phyloP scores from a whole-genome alignment of 306 rosid genomes.

The Glycine soja region DNA sequence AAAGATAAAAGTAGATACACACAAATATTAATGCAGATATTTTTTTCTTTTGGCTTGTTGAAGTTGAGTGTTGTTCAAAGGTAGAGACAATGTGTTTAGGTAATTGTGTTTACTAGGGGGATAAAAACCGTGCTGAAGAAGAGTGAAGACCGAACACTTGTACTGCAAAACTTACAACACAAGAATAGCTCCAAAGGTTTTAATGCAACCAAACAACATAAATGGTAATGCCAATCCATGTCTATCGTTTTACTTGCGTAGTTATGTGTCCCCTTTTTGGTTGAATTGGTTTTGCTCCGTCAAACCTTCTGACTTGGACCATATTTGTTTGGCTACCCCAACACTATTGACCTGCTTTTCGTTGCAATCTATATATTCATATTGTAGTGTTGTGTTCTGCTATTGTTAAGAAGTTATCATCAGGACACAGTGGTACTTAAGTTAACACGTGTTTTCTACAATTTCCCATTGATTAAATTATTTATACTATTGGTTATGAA shows the following conservation, averaged over 20 bases:
- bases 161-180: conserved; percentile 36
- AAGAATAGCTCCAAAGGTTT: conserved; percentile 44
- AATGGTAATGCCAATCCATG: conserved; percentile 32
- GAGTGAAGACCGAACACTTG: conserved; percentile 2
- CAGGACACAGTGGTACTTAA: conserved; percentile 9
- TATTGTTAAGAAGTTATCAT: conserved; percentile 23
- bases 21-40: neutral
- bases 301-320: conserved; percentile 19
- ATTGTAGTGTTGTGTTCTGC: conserved; percentile 16
- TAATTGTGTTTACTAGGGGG: conserved; percentile 6
- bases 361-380: neutral
- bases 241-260: conserved; percentile 38
- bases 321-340: neutral
- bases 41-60: conserved; percentile 24
- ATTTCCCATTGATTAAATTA: conserved; percentile 27
- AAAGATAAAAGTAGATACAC: neutral
- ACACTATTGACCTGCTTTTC: conserved; percentile 32
- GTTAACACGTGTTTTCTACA: conserved; percentile 44
- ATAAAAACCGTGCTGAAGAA: conserved; percentile 7
- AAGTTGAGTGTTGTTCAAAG: conserved; percentile 12
- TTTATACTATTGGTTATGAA: neutral
- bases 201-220: conserved; percentile 55
- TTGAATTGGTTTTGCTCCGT: conserved; percentile 33
- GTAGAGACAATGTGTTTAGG: neutral
- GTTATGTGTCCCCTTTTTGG: conserved; percentile 35